phyloP scores from a whole-genome alignment of 495 filamentous ascomycete genomes.

The Cladorrhinum samala region DNA sequence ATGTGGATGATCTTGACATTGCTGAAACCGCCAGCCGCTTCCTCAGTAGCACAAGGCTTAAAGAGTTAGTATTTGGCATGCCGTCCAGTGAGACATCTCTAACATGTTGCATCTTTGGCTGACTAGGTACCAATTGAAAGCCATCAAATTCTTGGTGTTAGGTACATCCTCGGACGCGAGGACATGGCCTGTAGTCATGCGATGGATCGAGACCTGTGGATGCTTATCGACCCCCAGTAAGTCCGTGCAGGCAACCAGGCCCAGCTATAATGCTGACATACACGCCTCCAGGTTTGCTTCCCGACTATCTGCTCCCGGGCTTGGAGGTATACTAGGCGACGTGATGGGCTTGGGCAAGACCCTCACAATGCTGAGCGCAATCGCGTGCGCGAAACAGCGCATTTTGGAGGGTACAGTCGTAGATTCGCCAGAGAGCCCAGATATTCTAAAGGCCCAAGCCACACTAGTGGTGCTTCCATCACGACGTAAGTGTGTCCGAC shows the following conservation, averaged over 20 bases:
- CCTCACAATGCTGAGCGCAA: constrained; percentile 1
- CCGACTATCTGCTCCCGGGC: not conserved
- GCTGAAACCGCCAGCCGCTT: not conserved
- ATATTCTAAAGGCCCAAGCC: no score
- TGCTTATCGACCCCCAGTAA: not conserved
- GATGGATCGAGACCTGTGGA: not conserved
- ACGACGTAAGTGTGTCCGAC: not conserved
- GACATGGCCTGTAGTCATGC: not conserved
- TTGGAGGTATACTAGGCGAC: constrained; percentile 1
- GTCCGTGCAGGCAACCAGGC: no score
- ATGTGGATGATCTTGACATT: not conserved
- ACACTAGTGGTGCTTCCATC: not conserved
- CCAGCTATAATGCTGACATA: not conserved
- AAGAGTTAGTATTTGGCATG: constrained; percentile 1
- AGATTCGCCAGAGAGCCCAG: no score
- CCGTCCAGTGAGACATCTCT: no score
- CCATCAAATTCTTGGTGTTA: not conserved
- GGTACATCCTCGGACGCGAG: not conserved
- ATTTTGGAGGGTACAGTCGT: no score
- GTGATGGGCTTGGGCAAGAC: constrained; percentile 7
- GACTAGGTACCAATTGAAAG: not conserved
- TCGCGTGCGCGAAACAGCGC: not conserved
- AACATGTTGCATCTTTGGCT: no score
- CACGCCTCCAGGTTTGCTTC: not conserved
- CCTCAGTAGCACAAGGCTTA: not conserved